A percentile compares a stretch with the other conserved stretches of the same genome.
Evolutionary conservation across 108 stramenopile genomes (phyloP).

Genomic region (Discostella pseudostelligera): DNA sequence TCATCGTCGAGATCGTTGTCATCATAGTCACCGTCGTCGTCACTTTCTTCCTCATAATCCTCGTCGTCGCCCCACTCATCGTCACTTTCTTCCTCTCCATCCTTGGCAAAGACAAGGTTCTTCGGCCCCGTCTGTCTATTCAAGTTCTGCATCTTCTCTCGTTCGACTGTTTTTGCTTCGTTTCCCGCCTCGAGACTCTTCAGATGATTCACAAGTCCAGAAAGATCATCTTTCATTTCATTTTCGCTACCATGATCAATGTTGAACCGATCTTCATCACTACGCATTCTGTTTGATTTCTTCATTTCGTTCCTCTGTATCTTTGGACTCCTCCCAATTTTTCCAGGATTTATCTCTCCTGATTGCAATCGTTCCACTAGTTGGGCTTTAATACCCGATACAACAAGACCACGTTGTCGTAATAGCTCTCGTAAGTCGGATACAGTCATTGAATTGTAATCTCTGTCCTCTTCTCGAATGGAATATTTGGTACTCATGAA

Average conservation of each 20-base stretch:
- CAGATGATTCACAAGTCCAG: background rate
- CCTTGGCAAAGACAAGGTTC: constrained; percentile 24
- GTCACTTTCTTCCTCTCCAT: constrained; percentile 10
- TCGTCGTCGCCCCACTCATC: constrained; percentile 25
- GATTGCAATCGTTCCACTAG: constrained; percentile 31
- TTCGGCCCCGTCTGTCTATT: constrained; percentile 1
- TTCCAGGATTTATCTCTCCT: constrained; percentile 1
- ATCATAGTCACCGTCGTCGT: constrained; percentile 22
- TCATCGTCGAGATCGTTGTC: constrained; percentile 14
- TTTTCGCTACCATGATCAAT: background rate
- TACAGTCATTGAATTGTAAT: constrained; percentile 38
- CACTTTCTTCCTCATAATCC: constrained; percentile 5
- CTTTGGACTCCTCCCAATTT: background rate
- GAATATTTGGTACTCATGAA: constrained; percentile 16
- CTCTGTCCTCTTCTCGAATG: background rate
- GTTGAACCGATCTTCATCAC: background rate
- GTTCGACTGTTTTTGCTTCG: background rate
- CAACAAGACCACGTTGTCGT: constrained; percentile 29
- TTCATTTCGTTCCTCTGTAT: background rate
- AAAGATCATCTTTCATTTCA: background rate
- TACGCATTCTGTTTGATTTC: background rate
- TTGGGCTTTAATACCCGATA: constrained; percentile 47
- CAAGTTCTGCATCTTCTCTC: background rate
- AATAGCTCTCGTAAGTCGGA: constrained; percentile 41
- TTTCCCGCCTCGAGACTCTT: constrained; percentile 7